Base-by-base conservation (phyloP, 1,284 basidiomycete species). In the Xanthoconium separans region DNA sequence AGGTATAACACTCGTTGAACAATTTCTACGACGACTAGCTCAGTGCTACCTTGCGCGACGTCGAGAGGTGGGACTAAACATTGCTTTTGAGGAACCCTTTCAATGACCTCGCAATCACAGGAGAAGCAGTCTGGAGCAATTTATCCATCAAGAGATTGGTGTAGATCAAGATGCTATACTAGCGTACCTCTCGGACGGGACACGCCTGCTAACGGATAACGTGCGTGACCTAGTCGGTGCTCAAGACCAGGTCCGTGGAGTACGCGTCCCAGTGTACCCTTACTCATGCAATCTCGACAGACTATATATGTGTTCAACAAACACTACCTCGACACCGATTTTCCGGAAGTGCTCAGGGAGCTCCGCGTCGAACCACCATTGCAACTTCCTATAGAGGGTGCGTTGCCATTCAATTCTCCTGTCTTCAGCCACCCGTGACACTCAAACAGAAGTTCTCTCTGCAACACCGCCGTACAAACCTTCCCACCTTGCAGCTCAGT, bases 281-380 rank as follows among this genome's bases (percentile, higher is more conserved):
- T 50, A 16, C 51, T 65, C 39, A 63, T 13, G 6, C 2, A 40
- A 16, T 1, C 15, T 30, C 16, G n/a, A n/a, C 54, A 89, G 86
- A 79, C 82, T 10, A 87, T 91, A 57, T 91, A 81, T 63, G 85
- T 91, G 5, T 91, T 89, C 72, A 91, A 91, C 72, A 89, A 89
- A 64, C 75, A 79, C 60, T 88, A 87, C 61, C 76, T 91, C 39
- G 87, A 89, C 56, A 74, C 82, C 45, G 83, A 86, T 50, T 51
- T 87, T 33, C 78, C 85, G 3, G 77, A 85, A 42, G 82, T 88
- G 27, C 69, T 90, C 7, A 74, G 69, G 18, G 77, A 81, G 44
- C 75, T 91, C 12, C 76, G 70, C n/a, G 72, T 81, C n/a, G 77
- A 84, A 43, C 75, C 87, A 3, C 74, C 76, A 11, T 61, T 89